Evolutionary conservation across 2,329 filamentous ascomycete genomes (phyloP), one percentile per base, ranked within the genome.

Genomic region (Tolypocladium tropicale): DNA sequence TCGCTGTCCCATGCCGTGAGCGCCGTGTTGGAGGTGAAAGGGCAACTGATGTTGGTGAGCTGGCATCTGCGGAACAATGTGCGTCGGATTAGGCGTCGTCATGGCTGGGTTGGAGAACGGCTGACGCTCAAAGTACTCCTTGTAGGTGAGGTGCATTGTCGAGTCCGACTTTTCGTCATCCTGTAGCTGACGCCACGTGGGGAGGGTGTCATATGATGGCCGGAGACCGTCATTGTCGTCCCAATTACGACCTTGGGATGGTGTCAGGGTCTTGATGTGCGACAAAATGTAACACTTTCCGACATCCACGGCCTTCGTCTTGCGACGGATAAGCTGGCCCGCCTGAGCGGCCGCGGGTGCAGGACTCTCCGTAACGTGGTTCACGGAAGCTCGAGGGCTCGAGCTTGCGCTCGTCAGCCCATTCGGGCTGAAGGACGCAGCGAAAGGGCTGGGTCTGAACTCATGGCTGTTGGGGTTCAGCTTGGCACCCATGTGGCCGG

Each of bases 31-130:
- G 60, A 95, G 82, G 66, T 95, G 90, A 67, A 87, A 83, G 0
- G 90, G 89, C 30, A 95, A 75, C 66, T 94, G 91, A 62, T 94
- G 89, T 62, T 92, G 89, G 65, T 94, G 91, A 37, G 89, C 79
- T n/a, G n/a, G n/a, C 61, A 90, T 79, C 57, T 88, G 87, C 5
- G 86, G 85, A 58, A 87, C 82, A 21, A 84, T 82, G 65, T 89
- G 86, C 39, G 84, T 73, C 14, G 83, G 82, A 60, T 84, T 87
- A 4, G 88, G 86, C 1, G 88, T 88, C 21, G 86, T 82, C 52
- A 86, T 77, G 0, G 85, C 75, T 54, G 77, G 73, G 58, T 77
- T 72, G 48, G 78, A 74, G 63, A 82, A 75, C 53, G 83, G 76
- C 63, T 84, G 73, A 52, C 82, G 79, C 63, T 95, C 90, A 70